Base-by-base conservation (phyloP, 129 eudicot species). In the Daucus carota region DNA sequence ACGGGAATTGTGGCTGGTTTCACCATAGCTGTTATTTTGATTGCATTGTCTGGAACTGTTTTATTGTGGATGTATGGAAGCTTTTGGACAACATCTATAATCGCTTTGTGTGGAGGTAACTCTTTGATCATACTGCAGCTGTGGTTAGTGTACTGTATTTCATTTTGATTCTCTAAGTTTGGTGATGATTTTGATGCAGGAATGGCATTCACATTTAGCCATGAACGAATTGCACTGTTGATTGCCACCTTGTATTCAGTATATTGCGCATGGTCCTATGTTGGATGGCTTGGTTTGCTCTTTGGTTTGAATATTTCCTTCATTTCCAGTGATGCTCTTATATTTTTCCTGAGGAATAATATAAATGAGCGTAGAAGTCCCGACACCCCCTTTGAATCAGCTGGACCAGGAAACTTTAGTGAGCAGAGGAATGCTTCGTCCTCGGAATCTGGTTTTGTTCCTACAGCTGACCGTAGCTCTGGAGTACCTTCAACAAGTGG, bases 61-160 rank as follows among this genome's bases (percentile, higher is more conserved):
- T 43, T 95, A 77, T 83, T 95, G 77, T 95, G 99, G 99, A 75
- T 91, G 75, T 95, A 88, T 77, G 99, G 99, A 85, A 95, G 99
- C 89, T 95, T 95, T 75, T 95, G 99, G 97, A 89, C 94, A 14
- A 91, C 97, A 31, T 54, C 75, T 36, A 26, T 81, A 74, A 77
- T 86, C 73, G 80, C 90, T 73, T 66, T 78, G 20, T 59, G 84
- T 45, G 94, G 90, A 82, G 97, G 99, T 91, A 77, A 81, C 82
- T 63, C 70, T 44, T 81, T 33, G 41, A 66, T 42, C 74, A 66
- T 71, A 70, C 36, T 62, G 18, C 31, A 57, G 43, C 33, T 76
- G 52, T 68, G 8, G 36, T 57, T 79, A 29, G 50, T 41, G 15
- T 22, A 50, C 24, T 78, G 8, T 77, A 31, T 74, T 28, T 29